Percentiles rank a stretch among this genome's conserved stretches.
phyloP scores from a whole-genome alignment of 164 flowering plant genomes.

The Akebia trifoliata region DNA sequence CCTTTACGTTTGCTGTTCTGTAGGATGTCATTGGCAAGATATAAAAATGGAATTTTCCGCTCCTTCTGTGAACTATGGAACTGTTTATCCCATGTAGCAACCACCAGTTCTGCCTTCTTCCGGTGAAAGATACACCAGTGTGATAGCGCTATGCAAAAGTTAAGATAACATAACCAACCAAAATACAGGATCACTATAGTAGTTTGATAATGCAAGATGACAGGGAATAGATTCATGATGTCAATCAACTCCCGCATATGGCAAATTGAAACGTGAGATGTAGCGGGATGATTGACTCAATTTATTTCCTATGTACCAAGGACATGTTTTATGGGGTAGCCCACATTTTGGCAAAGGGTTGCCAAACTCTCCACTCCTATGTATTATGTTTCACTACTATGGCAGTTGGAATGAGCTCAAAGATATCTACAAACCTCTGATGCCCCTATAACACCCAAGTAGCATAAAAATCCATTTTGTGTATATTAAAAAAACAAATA shows the following conservation, averaged over 20 bases:
- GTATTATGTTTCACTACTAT: no score
- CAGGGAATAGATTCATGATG: background rate
- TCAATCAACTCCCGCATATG: background rate
- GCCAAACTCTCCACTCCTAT: no score
- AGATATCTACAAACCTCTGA: no score
- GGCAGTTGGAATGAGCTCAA: no score
- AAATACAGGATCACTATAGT: background rate
- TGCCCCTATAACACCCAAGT: no score
- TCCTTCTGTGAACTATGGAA: constrained; percentile 56
- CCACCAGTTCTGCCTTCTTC: constrained; percentile 77
- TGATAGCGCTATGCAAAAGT: constrained; percentile 63
- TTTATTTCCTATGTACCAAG: no score
- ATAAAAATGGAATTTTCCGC: constrained; percentile 74
- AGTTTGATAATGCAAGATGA: background rate
- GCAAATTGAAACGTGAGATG: no score
- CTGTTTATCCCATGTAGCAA: constrained; percentile 85
- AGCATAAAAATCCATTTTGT: no score
- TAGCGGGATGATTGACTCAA: no score
- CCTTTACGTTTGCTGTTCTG: constrained; percentile 97
- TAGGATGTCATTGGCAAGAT: constrained; percentile 95
- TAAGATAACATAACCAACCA: constrained; percentile 25
- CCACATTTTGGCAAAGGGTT: no score
- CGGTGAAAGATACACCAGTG: constrained; percentile 98
- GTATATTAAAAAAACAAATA: no score
- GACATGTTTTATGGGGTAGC: no score